phyloP scores from a whole-genome alignment of 257 asterid species.

The Solanum arcanum region DNA sequence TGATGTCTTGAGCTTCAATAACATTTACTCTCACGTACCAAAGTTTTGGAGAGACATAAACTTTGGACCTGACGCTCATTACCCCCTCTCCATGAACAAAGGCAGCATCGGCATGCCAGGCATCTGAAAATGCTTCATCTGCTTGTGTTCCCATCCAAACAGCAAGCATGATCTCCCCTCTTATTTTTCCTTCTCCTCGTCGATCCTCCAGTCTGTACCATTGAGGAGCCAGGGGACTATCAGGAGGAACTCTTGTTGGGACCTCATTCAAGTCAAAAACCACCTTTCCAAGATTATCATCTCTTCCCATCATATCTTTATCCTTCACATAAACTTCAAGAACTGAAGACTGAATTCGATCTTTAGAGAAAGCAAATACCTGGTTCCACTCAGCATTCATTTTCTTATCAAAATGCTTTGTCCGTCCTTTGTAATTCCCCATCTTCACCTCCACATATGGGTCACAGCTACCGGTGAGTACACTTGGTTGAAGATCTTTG shows the following conservation, averaged over 20 bases:
- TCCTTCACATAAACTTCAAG: slow-evolving; percentile 61
- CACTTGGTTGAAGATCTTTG: slow-evolving; percentile 38
- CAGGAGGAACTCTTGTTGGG: slow-evolving; percentile 69
- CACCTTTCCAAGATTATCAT: slow-evolving; percentile 46
- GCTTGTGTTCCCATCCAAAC: slow-evolving; percentile 84
- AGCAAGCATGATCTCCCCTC: slow-evolving; percentile 63
- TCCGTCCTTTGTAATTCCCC: slow-evolving; percentile 65
- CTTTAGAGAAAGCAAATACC: slow-evolving; percentile 70
- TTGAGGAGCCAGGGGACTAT: slow-evolving; percentile 80
- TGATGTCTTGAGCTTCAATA: slow-evolving; percentile 70
- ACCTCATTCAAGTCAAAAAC: slow-evolving; percentile 58
- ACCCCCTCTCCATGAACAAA: slow-evolving; percentile 58
- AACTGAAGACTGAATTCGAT: slow-evolving; percentile 47
- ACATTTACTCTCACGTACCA: slow-evolving; percentile 73
- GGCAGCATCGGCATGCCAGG: slow-evolving; percentile 82
- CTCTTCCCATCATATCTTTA: slow-evolving; percentile 48
- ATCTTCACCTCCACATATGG: slow-evolving; percentile 71
- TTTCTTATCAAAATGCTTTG: slow-evolving; percentile 35
- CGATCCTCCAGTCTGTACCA: slow-evolving; percentile 64
- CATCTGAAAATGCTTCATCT: slow-evolving; percentile 66
- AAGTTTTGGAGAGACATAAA: slow-evolving; percentile 63
- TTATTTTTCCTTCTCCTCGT: slow-evolving; percentile 30
- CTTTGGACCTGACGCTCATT: slow-evolving; percentile 50
- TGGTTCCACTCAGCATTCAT: slow-evolving; percentile 71
- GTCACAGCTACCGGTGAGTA: slow-evolving; percentile 30